A percentile compares a stretch with the other conserved stretches of the same genome.
Conservation (phyloP, 2,329 filamentous ascomycete species). For the Paraconiothyrium sp. region DNA sequence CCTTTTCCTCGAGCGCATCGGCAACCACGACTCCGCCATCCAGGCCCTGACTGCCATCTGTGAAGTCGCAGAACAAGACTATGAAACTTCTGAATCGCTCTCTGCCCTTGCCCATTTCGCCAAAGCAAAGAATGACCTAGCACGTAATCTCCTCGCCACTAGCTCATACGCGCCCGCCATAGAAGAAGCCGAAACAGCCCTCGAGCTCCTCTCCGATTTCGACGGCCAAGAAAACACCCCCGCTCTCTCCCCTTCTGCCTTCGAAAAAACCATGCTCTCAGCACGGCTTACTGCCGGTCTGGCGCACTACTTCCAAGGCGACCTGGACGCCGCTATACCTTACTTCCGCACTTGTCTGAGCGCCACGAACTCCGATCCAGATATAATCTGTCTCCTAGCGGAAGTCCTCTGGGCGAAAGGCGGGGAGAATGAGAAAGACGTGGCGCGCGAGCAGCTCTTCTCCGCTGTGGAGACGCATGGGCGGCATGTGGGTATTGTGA, state of each 20-base stretch:
- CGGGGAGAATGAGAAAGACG: constrained; percentile 74
- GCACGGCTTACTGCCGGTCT: constrained; percentile 87
- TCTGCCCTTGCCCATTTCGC: constrained; percentile 79
- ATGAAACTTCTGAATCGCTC: constrained; percentile 82
- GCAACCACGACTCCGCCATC: constrained; percentile 72
- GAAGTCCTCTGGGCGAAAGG: constrained; percentile 95
- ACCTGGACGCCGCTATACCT: constrained; percentile 74
- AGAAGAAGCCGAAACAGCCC: constrained; percentile 81
- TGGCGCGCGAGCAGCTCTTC: constrained; percentile 82
- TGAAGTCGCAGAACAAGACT: constrained; percentile 77
- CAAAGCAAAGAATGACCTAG: constrained; percentile 85
- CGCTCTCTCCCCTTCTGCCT: constrained; percentile 70
- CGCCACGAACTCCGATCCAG: constrained; percentile 79
- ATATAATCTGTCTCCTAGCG: constrained; percentile 85
- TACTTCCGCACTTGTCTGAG: constrained; percentile 83
- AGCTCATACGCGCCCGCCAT: constrained; percentile 73
- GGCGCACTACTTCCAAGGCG: constrained; percentile 75
- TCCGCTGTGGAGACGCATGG: constrained; percentile 78
- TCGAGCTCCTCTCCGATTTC: constrained; percentile 80
- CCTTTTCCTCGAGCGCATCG: constrained; percentile 82
- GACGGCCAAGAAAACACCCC: constrained; percentile 53
- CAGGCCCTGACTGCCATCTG: constrained; percentile 73
- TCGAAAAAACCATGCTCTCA: constrained; percentile 78
- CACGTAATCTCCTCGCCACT: constrained; percentile 80
- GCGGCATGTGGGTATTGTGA: constrained; percentile 79